Evolutionary conservation across 75 land plant genomes (phyloP).

Genomic region (Cupressus sempervirens): DNA sequence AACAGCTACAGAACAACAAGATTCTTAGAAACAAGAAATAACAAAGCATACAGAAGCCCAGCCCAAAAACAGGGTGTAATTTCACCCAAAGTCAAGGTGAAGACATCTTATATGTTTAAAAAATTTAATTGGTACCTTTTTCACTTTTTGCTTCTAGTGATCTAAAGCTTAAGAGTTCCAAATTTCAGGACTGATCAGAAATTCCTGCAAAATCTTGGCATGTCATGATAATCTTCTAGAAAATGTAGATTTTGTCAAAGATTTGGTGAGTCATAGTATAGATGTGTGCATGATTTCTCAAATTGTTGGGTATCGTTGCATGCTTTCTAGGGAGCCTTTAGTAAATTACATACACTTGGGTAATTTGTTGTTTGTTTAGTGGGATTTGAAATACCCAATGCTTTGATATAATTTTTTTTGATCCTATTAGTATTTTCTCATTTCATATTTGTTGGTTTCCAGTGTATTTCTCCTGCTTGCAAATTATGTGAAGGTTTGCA

Average conservation of each 20-base stretch:
- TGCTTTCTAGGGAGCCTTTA: not conserved
- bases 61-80: too few species aligned
- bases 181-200: not conserved
- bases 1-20: too few species aligned
- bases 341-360: not conserved
- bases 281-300: not conserved
- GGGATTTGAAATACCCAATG: not conserved
- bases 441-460: not conserved
- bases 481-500: not conserved
- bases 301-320: not conserved
- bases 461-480: not conserved
- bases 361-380: not conserved
- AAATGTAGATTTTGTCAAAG: not conserved
- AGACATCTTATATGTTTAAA: not conserved
- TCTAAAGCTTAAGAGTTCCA: not conserved
- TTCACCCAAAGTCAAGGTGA: too few species aligned
- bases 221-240: not conserved
- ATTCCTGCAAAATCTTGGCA: not conserved
- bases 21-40: too few species aligned
- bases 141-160: not conserved
- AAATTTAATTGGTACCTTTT: not conserved
- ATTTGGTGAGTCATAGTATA: not conserved
- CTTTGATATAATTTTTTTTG: not conserved
- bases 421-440: not conserved
- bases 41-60: too few species aligned